phyloP scores from a whole-genome alignment of 441 rosid genomes.

The Caryocar brasiliense region DNA sequence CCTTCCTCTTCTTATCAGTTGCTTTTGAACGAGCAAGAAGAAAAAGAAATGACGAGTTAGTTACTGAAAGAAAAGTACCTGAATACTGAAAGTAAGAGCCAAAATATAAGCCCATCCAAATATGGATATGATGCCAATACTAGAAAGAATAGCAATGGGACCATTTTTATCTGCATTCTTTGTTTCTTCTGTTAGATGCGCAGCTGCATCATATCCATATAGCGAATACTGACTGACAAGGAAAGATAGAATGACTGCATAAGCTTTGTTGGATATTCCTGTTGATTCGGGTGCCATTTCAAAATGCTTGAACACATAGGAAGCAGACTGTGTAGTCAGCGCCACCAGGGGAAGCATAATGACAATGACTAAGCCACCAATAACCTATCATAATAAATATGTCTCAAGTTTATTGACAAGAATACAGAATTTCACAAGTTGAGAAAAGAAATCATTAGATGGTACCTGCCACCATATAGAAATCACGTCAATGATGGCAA shows the following conservation, averaged over 20 bases:
- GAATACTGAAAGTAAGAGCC: slow-evolving; percentile 55
- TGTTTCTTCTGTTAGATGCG: slow-evolving; percentile 64
- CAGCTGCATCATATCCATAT: slow-evolving; percentile 62
- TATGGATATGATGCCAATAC: slow-evolving; percentile 46
- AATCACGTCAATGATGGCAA: slow-evolving; percentile 44
- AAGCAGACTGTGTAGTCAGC: slow-evolving; percentile 35
- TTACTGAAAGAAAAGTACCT: slow-evolving; percentile 15
- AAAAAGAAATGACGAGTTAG: not conserved
- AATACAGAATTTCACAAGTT: not conserved
- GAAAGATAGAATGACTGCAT: slow-evolving; percentile 46
- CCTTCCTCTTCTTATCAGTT: too few species aligned
- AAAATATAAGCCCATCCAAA: slow-evolving; percentile 56
- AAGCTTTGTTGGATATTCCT: slow-evolving; percentile 49
- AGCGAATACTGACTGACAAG: slow-evolving; percentile 51
- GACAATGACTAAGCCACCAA: slow-evolving; percentile 47
- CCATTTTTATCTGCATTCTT: slow-evolving; percentile 54
- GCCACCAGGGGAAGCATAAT: slow-evolving; percentile 59
- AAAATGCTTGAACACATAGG: slow-evolving; percentile 46
- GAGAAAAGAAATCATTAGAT: not conserved
- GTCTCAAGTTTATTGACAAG: not conserved
- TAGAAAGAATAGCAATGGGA: slow-evolving; percentile 54
- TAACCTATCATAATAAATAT: slow-evolving; percentile 21
- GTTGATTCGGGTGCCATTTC: slow-evolving; percentile 32
- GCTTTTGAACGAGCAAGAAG: not conserved
- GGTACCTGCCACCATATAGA: slow-evolving; percentile 69